phyloP scores from a whole-genome alignment of 2,329 filamentous ascomycete species.

The Calonectria crousiana region DNA sequence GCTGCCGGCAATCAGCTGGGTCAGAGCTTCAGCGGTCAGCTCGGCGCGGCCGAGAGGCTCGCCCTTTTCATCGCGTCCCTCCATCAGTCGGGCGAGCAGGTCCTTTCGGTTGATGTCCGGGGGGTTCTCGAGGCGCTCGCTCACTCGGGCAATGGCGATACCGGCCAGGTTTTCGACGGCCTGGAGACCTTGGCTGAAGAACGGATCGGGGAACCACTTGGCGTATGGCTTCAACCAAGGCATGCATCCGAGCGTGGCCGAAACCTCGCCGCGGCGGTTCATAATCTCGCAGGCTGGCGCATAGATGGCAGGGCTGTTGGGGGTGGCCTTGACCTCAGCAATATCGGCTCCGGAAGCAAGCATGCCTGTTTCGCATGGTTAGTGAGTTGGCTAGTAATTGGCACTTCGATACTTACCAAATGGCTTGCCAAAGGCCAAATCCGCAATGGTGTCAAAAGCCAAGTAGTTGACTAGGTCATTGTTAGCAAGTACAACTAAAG shows the following conservation, averaged over 20 bases:
- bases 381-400: accelerated
- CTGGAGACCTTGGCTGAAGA: conserved; percentile 80
- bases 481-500: not conserved
- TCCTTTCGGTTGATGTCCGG: conserved; percentile 76
- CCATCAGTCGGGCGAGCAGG: conserved; percentile 85
- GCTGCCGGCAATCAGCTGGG: conserved; percentile 85
- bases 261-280: conserved; percentile 90
- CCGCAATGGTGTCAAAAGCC: conserved; percentile 64
- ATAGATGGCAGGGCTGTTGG: conserved; percentile 72
- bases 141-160: conserved; percentile 87
- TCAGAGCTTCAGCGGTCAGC: conserved; percentile 88
- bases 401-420: conserved; percentile 48
- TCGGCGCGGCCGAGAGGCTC: conserved; percentile 82
- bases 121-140: conserved; percentile 76
- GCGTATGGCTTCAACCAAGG: conserved; percentile 84
- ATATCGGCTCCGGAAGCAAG: conserved; percentile 80
- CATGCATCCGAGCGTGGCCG: conserved; percentile 80
- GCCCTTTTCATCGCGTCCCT: conserved; percentile 85
- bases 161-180: conserved; percentile 86
- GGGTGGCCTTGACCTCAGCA: conserved; percentile 76
- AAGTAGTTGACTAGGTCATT: conserved; percentile 56
- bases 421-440: conserved; percentile 64
- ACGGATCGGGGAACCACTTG: conserved; percentile 82
- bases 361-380: conserved; percentile 62
- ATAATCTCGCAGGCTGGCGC: conserved; percentile 90